Conservation (phyloP, 129 eudicot genomes). For the Flaveria robusta region DNA sequence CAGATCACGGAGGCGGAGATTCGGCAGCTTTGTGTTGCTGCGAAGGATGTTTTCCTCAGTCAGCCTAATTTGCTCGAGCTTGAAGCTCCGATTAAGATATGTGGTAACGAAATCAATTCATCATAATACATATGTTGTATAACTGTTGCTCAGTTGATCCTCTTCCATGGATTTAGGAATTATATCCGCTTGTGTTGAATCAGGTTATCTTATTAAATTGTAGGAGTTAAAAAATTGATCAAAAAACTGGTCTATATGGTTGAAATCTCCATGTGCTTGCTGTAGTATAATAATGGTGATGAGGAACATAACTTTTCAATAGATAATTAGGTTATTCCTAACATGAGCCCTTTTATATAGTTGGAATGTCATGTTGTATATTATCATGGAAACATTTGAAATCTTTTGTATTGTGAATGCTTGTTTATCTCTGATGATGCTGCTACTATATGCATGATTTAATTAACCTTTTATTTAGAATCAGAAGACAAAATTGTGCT, state of each 20-base stretch:
- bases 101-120: slow-evolving; percentile 47
- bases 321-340: neutral
- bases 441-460: neutral
- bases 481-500: slow-evolving; percentile 6
- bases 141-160: neutral
- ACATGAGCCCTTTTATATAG: neutral
- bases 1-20: slow-evolving; percentile 69
- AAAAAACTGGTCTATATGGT: neutral
- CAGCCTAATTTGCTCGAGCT: slow-evolving; percentile 83
- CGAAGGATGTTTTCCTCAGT: slow-evolving; percentile 65
- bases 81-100: slow-evolving; percentile 83
- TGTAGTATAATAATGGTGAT: neutral
- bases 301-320: neutral
- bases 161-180: too few species aligned
- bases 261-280: slow-evolving; percentile 5
- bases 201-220: neutral
- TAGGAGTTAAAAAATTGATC: neutral
- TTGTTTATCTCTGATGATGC: neutral
- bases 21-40: slow-evolving; percentile 54
- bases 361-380: neutral
- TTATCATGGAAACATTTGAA: neutral
- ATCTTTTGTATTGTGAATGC: neutral
- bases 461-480: neutral
- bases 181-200: too few species aligned
- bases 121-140: neutral